Percentiles rank a stretch among this genome's conserved stretches.
Conservation (phyloP, 2,329 filamentous ascomycete genomes). For the Akanthomyces lecanii region DNA sequence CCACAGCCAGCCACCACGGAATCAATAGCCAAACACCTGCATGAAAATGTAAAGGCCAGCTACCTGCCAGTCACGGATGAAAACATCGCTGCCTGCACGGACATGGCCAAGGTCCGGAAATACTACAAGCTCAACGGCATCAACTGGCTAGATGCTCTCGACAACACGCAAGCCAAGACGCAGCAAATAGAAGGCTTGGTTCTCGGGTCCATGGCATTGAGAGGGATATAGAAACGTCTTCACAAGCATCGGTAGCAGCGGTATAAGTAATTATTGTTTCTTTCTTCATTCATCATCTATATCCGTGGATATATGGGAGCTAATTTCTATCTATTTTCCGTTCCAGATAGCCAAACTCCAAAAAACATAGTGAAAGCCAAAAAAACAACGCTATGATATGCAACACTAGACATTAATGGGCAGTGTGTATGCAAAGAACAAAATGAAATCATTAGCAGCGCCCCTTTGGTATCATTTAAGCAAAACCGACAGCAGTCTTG, state of each 20-base stretch:
- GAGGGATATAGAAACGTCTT: slow-evolving; percentile 28
- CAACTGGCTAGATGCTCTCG: slow-evolving; percentile 44
- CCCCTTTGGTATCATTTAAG: slow-evolving; percentile 23
- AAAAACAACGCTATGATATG: slow-evolving; percentile 19
- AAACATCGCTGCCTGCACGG: slow-evolving; percentile 54
- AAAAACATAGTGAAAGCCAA: slow-evolving; percentile 6
- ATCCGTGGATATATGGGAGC: slow-evolving; percentile 11
- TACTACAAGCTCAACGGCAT: slow-evolving; percentile 76
- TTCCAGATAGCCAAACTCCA: slow-evolving; percentile 12
- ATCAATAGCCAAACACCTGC: slow-evolving; percentile 56
- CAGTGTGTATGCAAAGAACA: slow-evolving; percentile 8
- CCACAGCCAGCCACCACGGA: slow-evolving; percentile 42
- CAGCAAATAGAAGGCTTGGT: slow-evolving; percentile 64
- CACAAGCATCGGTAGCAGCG: not conserved
- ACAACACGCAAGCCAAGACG: slow-evolving; percentile 34
- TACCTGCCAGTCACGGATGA: slow-evolving; percentile 58
- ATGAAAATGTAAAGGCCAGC: slow-evolving; percentile 57
- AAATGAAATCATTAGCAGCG: not conserved
- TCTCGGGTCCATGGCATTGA: slow-evolving; percentile 68
- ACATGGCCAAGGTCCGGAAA: slow-evolving; percentile 70
- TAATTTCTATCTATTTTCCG: slow-evolving; percentile 16
- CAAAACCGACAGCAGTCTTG: slow-evolving; percentile 38
- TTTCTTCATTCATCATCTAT: slow-evolving; percentile 15
- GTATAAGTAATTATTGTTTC: slow-evolving; percentile 11
- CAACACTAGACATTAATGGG: slow-evolving; percentile 8